phyloP scores from a whole-genome alignment of 257 asterid genomes.

The Gentiana macrophylla region DNA sequence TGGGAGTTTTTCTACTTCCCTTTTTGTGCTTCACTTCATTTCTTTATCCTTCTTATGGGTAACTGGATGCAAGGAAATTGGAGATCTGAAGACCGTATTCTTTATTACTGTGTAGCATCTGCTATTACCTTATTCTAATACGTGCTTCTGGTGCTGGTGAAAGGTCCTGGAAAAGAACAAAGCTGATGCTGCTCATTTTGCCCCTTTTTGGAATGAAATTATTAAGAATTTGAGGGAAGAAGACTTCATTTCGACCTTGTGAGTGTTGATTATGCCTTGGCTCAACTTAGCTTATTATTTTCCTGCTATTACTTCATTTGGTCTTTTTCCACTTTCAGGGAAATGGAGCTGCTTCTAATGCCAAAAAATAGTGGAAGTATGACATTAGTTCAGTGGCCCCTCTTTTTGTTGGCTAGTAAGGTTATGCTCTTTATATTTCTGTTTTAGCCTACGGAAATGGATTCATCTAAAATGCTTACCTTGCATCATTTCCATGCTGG shows the following conservation, averaged over 20 bases:
- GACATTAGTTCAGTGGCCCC: slow-evolving; percentile 93
- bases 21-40: too few relatives aligned
- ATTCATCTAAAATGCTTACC: too few relatives aligned
- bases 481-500: too few relatives aligned
- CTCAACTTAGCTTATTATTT: slow-evolving; percentile 4
- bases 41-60: too few relatives aligned
- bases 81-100: too few relatives aligned
- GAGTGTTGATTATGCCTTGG: slow-evolving; percentile 23
- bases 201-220: slow-evolving; percentile 98
- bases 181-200: slow-evolving; percentile 76
- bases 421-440: slow-evolving; percentile 17
- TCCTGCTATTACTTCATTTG: slow-evolving; percentile 4
- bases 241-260: slow-evolving; percentile 71
- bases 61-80: too few relatives aligned
- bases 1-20: too few relatives aligned
- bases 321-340: slow-evolving; percentile 36
- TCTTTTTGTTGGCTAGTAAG: slow-evolving; percentile 94
- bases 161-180: slow-evolving; percentile 57
- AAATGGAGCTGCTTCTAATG: slow-evolving; percentile 87
- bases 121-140: too few relatives aligned
- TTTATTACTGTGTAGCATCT: too few relatives aligned
- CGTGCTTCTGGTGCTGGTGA: slow-evolving; percentile 10
- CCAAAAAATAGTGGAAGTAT: slow-evolving; percentile 67
- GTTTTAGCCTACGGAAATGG: background rate
- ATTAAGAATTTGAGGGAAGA: slow-evolving; percentile 83